A percentile compares a stretch with the other conserved stretches of the same genome.
These are phyloP conservation scores for Phytophthora agathidicida DNA, from an alignment of 352 stramenopile genomes.

Conservation along the genomic window DNA sequence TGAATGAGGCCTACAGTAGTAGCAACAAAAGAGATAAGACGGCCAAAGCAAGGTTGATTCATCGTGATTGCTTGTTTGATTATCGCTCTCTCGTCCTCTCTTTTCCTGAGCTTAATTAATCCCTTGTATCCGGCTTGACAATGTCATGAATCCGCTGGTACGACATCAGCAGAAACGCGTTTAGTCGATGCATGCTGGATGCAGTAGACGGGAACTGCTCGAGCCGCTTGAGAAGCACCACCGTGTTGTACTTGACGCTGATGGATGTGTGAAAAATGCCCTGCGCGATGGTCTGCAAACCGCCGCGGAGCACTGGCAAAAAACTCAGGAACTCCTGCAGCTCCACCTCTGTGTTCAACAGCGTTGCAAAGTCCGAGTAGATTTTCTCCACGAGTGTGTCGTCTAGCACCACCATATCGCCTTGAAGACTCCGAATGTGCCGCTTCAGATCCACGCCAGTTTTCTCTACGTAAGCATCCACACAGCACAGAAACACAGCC, in stretches of 20 bases:
- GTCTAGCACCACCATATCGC: slow-evolving; percentile 75
- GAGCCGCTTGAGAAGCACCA: slow-evolving; percentile 85
- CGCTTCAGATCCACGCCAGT: slow-evolving; percentile 81
- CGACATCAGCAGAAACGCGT: slow-evolving; percentile 84
- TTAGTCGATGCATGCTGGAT: slow-evolving; percentile 70
- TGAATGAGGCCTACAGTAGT: neutral
- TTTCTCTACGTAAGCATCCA: slow-evolving; percentile 75
- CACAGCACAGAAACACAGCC: slow-evolving; percentile 25
- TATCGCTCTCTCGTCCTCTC: neutral
- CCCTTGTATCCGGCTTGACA: slow-evolving; percentile 62
- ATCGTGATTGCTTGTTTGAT: slow-evolving; percentile 1
- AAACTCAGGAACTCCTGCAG: slow-evolving; percentile 88
- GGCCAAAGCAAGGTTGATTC: slow-evolving; percentile 5
- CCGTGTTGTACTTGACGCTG: slow-evolving; percentile 90
- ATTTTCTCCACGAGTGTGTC: slow-evolving; percentile 82
- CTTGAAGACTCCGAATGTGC: slow-evolving; percentile 80
- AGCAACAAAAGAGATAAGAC: slow-evolving; percentile 8
- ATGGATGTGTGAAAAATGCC: slow-evolving; percentile 89
- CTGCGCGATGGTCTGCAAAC: slow-evolving; percentile 82
- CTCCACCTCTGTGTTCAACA: slow-evolving; percentile 78
- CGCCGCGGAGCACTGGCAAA: slow-evolving; percentile 74
- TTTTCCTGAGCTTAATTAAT: slow-evolving; percentile 23
- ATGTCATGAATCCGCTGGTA: slow-evolving; percentile 86
- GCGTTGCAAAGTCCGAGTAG: slow-evolving; percentile 79
- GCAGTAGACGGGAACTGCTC: slow-evolving; percentile 80